Conservation (phyloP, 495 filamentous ascomycete genomes). For the Podospora australis region DNA sequence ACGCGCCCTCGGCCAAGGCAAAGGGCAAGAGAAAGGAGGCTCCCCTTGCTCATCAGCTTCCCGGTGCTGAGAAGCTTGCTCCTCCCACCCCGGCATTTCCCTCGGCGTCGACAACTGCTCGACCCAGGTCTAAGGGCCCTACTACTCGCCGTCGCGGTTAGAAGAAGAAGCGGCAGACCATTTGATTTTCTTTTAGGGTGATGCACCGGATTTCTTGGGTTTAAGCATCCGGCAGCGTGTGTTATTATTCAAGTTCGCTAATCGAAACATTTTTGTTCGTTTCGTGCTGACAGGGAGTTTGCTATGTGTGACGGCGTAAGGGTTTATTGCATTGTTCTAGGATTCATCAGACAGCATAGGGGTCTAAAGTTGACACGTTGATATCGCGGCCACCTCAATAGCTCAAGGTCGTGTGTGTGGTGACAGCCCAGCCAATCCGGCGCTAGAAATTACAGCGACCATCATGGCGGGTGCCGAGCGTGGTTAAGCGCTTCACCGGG, state of each 20-base stretch:
- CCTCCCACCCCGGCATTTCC: conserved; percentile 4
- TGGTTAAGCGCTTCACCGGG: too few relatives aligned
- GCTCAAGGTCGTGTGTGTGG: too few relatives aligned
- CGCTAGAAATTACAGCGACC: too few relatives aligned
- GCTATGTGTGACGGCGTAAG: background rate
- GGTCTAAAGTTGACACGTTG: too few relatives aligned
- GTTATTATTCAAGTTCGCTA: conserved; percentile 3
- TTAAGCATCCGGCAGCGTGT: too few relatives aligned
- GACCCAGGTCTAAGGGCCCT: conserved; percentile 43
- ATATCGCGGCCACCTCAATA: too few relatives aligned
- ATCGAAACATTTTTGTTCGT: conserved; percentile 12
- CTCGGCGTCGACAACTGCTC: conserved; percentile 29
- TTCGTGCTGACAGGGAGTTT: background rate
- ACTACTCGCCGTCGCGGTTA: conserved; percentile 50
- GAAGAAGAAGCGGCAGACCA: background rate
- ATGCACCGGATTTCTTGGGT: conserved; percentile 1
- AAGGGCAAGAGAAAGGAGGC: conserved; percentile 43
- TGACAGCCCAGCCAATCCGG: too few relatives aligned
- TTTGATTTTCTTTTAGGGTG: conserved; percentile 4
- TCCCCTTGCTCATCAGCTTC: too few relatives aligned
- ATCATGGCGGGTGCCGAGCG: too few relatives aligned
- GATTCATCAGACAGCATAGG: too few relatives aligned
- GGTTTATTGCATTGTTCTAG: too few relatives aligned
- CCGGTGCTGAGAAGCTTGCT: background rate
- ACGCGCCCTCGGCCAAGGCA: conserved; percentile 53